Evolutionary conservation across 2,329 filamentous ascomycete species (phyloP).

Genomic region (Fusarium sp.): DNA sequence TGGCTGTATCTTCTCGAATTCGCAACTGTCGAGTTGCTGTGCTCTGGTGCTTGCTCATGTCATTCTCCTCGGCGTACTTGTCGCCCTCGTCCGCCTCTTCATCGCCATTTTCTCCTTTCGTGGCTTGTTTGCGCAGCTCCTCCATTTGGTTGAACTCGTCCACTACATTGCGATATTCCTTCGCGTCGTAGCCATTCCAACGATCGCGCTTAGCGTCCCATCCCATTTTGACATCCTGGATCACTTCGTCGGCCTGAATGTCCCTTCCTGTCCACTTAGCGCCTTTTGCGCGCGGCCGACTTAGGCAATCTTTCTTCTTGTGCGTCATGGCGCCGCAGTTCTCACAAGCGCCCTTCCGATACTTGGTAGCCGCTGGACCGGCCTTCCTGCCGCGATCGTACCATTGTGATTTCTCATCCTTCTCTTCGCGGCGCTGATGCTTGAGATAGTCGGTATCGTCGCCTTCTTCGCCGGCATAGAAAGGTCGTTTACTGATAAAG

Average conservation of each 20-base stretch:
- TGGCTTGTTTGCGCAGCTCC: conserved; percentile 70
- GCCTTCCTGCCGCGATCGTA: conserved; percentile 89
- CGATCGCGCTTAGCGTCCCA: conserved; percentile 98
- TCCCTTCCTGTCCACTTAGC: conserved; percentile 93
- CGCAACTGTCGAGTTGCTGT: conserved; percentile 91
- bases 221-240: conserved; percentile 86
- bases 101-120: conserved; percentile 61
- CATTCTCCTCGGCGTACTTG: conserved; percentile 92
- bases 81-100: conserved; percentile 69
- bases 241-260: conserved; percentile 90
- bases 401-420: conserved; percentile 83
- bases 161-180: conserved; percentile 87
- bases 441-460: conserved; percentile 89
- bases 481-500: conserved; percentile 98
- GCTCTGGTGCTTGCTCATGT: conserved; percentile 94
- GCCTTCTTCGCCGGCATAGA: conserved; percentile 87
- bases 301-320: conserved; percentile 93
- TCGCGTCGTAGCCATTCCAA: conserved; percentile 97
- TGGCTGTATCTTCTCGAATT: conserved; percentile 95
- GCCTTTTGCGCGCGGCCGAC: conserved; percentile 86
- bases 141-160: conserved; percentile 91
- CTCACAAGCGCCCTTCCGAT: conserved; percentile 96
- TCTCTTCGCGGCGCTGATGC: conserved; percentile 79
- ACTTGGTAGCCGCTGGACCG: conserved; percentile 93
- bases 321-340: conserved; percentile 98